A percentile compares a stretch with the other conserved stretches of the same genome.
Conservation (phyloP, 306 rosid genomes). For the Corylus americana region DNA sequence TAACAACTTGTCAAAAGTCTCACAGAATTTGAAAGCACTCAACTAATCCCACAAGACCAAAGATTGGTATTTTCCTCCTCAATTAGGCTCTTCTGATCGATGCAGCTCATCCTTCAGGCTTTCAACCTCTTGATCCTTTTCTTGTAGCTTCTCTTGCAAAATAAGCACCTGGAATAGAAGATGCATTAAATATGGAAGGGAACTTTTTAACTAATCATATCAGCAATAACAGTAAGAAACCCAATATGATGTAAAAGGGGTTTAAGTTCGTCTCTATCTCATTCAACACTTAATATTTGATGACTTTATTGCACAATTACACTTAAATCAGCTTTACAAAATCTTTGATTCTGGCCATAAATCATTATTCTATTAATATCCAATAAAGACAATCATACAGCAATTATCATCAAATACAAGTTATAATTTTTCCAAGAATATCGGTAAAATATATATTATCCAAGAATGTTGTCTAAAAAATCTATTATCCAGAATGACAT, state of each 20-base stretch:
- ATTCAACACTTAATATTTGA: neutral
- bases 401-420: neutral
- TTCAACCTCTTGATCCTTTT: conserved; percentile 61
- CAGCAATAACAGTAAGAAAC: neutral
- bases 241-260: neutral
- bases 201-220: neutral
- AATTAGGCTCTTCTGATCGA: conserved; percentile 30
- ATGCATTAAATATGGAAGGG: neutral
- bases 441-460: neutral
- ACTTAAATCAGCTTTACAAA: neutral
- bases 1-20: neutral
- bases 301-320: neutral
- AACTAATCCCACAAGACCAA: neutral
- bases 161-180: conserved; percentile 51
- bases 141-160: conserved; percentile 68
- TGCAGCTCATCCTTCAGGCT: conserved; percentile 55
- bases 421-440: neutral
- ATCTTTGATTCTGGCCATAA: neutral
- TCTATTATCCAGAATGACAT: too few species aligned
- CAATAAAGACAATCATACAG: neutral
- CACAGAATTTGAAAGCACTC: neutral
- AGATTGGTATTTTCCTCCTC: conserved; percentile 32
- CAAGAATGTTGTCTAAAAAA: too few species aligned
- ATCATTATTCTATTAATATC: neutral
- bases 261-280: neutral